phyloP scores from a whole-genome alignment of 1,284 basidiomycete genomes.

The Agroathelia rolfsii region DNA sequence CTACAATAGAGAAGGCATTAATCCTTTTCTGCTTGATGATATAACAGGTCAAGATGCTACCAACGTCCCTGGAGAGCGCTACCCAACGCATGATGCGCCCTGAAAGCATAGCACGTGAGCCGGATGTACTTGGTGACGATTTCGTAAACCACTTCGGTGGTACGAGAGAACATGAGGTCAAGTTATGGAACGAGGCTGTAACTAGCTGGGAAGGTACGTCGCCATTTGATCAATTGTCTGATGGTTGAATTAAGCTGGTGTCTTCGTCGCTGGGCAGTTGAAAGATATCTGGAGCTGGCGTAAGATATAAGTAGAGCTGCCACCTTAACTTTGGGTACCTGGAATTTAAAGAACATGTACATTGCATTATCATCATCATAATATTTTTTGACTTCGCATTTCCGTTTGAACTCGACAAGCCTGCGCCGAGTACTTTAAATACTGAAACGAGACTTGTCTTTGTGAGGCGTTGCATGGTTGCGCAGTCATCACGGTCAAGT shows the following conservation, averaged over 20 bases:
- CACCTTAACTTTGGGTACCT: no score
- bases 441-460: no score
- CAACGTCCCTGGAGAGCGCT: constrained; percentile 71
- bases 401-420: no score
- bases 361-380: no score
- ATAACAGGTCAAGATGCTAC: constrained; percentile 56
- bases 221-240: constrained; percentile 3
- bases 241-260: constrained; percentile 6
- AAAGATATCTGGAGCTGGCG: constrained; percentile 76
- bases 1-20: background rate
- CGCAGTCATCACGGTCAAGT: no score
- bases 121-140: constrained; percentile 66
- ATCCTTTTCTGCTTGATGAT: constrained; percentile 8
- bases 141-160: constrained; percentile 93
- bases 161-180: constrained; percentile 84
- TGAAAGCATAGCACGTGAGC: constrained; percentile 74
- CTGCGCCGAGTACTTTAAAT: no score
- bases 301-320: no score
- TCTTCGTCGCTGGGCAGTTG: constrained; percentile 51
- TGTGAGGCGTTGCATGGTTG: no score
- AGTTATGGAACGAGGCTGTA: constrained; percentile 79
- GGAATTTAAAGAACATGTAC: background rate
- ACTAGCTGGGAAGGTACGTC: constrained; percentile 87
- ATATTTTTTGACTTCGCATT: no score
- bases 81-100: constrained; percentile 71